phyloP scores from a whole-genome alignment of 139 green algal genomes.

The Diplosphaera chodatii region DNA sequence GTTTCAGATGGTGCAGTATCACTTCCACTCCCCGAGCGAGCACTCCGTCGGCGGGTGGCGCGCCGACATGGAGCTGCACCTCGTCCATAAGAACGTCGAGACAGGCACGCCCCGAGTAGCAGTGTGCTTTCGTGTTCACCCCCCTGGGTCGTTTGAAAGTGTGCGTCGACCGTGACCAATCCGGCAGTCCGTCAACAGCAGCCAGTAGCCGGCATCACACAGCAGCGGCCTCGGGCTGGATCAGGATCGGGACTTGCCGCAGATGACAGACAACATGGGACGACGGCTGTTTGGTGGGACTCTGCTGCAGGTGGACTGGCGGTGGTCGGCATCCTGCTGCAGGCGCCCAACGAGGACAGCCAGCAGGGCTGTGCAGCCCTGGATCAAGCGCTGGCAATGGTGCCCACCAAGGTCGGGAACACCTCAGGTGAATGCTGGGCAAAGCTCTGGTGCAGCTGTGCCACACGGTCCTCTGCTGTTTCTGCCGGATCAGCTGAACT shows the following conservation, averaged over 20 bases:
- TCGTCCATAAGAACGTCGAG: slow-evolving; percentile 61
- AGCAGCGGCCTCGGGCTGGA: too few relatives aligned
- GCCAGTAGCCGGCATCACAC: too few relatives aligned
- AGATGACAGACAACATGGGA: too few relatives aligned
- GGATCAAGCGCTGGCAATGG: slow-evolving; percentile 16
- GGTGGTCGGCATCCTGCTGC: slow-evolving; percentile 46
- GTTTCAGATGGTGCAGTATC: slow-evolving; percentile 73
- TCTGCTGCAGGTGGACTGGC: slow-evolving; percentile 32
- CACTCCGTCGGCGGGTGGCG: slow-evolving; percentile 57
- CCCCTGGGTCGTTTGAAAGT: too few relatives aligned
- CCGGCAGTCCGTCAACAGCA: too few relatives aligned
- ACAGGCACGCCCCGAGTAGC: slow-evolving; percentile 46
- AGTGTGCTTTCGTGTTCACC: too few relatives aligned
- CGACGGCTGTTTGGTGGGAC: too few relatives aligned
- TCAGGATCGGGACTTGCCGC: too few relatives aligned
- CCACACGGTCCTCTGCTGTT: too few relatives aligned
- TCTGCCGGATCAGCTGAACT: too few relatives aligned
- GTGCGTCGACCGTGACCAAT: too few relatives aligned
- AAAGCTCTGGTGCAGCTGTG: too few relatives aligned
- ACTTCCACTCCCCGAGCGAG: slow-evolving; percentile 78
- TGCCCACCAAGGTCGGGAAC: neutral
- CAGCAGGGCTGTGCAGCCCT: slow-evolving; percentile 32
- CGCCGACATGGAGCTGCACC: slow-evolving; percentile 70
- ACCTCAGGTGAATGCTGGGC: slow-evolving; percentile 1
- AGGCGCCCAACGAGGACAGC: slow-evolving; percentile 28